Base-by-base conservation (phyloP, 129 eudicot genomes). In the Centella asiatica region DNA sequence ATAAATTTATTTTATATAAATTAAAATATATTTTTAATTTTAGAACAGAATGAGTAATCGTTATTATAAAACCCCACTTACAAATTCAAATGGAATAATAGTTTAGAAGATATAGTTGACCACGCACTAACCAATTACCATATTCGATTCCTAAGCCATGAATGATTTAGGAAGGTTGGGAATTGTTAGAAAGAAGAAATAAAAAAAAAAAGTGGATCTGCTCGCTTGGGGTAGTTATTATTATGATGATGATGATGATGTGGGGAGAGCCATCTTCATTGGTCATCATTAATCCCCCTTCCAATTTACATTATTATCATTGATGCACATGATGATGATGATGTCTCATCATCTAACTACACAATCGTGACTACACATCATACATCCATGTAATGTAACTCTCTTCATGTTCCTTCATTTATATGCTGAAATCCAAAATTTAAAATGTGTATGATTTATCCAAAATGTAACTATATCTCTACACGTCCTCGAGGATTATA, bases 91-190 rank as follows among this genome's bases (percentile, higher is more conserved):
- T 11, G n/a, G 15, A 3, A 42, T 39, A 39, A 4, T 39, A 11
- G 11, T 6, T 13, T 14, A 42, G n/a, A 2, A 42, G n/a, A 15
- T 42, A 27, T 58, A 39, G 52, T 26, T 63, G 60, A 40, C 63
- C 40, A 37, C 23, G 46, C 46, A 42, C 42, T 44, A 17, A 42
- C 31, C 54, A 33, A 22, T 47, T 32, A 29, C 60, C 58, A 53
- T 39, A 39, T 40, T 44, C 45, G 54, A 25, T 18, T 67, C 55
- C 50, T 57, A 58, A 69, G 5, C 48, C 51, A 59, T 57, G 47
- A 29, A 20, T 29, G 45, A 42, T 42, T 42, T 42, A 15, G 46
- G 45, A 13, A 57, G 18, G n/a, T 56, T 32, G 26, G 53, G 53
- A 47, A 19, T 69, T 17, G 15, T 44, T 29, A 66, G 28, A 59